These are phyloP conservation scores for Mycosphaerella sp. DNA, from an alignment of 2,329 filamentous ascomycete species.

Conservation along the genomic window DNA sequence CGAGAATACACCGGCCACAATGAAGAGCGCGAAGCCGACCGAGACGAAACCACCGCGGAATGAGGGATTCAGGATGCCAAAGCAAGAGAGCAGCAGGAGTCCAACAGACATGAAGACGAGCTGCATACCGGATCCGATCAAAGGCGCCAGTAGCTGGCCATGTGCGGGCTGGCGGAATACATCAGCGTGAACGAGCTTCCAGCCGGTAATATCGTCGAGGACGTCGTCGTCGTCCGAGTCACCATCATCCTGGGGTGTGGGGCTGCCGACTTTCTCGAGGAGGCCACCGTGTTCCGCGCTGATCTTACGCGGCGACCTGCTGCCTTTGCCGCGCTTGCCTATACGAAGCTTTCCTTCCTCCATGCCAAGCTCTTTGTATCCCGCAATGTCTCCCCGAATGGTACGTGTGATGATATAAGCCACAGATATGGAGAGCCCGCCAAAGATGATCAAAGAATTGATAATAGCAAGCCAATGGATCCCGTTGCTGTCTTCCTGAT, in stretches of 20 bases:
- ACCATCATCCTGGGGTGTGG: conserved; percentile 47
- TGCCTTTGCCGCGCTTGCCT: conserved; percentile 45
- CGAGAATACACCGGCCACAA: conserved; percentile 76
- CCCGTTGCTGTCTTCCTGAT: conserved; percentile 72
- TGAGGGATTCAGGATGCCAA: conserved; percentile 76
- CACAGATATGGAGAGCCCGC: conserved; percentile 69
- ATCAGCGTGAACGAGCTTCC: conserved; percentile 84
- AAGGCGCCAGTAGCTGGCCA: conserved; percentile 67
- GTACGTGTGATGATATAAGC: conserved; percentile 76
- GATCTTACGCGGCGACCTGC: conserved; percentile 38
- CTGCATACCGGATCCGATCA: conserved; percentile 81
- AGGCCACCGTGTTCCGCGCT: conserved; percentile 45
- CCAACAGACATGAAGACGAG: conserved; percentile 74
- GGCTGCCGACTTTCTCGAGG: conserved; percentile 37
- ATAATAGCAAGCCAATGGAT: conserved; percentile 86
- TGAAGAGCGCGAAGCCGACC: conserved; percentile 73
- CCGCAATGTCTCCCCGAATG: conserved; percentile 70
- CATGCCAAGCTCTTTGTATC: conserved; percentile 57
- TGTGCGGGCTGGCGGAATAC: conserved; percentile 70
- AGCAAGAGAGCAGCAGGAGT: conserved; percentile 52
- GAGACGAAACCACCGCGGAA: conserved; percentile 87
- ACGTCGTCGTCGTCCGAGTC: conserved; percentile 61
- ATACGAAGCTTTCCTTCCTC: conserved; percentile 60
- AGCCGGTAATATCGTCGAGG: conserved; percentile 74
- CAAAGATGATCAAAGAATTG: conserved; percentile 79